Base-by-base conservation (phyloP, 2,329 filamentous ascomycete species). In the Xylaria sp. region DNA sequence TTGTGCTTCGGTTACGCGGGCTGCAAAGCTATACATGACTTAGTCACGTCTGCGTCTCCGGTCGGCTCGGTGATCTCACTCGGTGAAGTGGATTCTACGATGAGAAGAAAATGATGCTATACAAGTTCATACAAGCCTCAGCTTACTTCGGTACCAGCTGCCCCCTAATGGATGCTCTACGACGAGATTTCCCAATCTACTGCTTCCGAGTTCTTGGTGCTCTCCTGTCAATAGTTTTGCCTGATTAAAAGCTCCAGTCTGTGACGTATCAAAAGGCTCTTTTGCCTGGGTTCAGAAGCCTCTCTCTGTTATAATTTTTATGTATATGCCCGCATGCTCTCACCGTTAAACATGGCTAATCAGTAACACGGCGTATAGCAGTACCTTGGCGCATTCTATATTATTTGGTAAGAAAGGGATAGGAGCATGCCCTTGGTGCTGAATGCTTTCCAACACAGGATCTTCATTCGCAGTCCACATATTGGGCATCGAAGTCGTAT, bases 61-160 rank as follows among this genome's bases (percentile, higher is more conserved):
- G 55, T 61, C 54, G 48, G 36, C 39, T 39, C 60, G 61, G 61
- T 61, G 50, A 61, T 64, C 56, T 63, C 61, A 64, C 65, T 65
- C 61, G 17, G 48, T 57, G 53, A 62, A 63, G 60, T 68, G 61
- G 30, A 53, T 65, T 45, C 61, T 62, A 47, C 27, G 42, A 68
- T 61, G 62, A 64, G 59, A 63, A 56, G 53, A 61, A 62, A 68
- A 65, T 59, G 65, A 70, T 63, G 68, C 45, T 65, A 63, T 55
- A 60, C 50, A 64, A 60, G 68, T 65, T 68, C 65, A 70, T 70
- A 70, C 55, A 61, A 65, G 61, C 65, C 54, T 59, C 42, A 63
- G 65, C 57, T 63, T 70, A 61, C 51, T 65, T 65, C 61, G 65
- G 56, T 59, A 59, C 61, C 50, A 65, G 56, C 54, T 58, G 24